phyloP scores from a whole-genome alignment of 2,329 filamentous ascomycete genomes.

The Trichoderma sp. region DNA sequence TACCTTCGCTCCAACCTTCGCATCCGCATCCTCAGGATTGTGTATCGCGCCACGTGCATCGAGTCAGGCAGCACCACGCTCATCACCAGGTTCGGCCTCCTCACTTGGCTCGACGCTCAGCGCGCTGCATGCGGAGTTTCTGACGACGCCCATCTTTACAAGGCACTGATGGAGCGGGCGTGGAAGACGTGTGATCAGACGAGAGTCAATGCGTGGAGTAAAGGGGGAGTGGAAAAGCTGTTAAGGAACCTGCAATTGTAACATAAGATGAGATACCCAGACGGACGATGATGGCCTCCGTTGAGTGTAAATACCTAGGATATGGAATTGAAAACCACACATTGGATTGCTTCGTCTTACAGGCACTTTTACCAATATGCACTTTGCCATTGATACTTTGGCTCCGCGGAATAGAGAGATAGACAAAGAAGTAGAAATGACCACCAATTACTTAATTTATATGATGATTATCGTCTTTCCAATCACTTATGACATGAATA shows the following conservation, averaged over 20 bases:
- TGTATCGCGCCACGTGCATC: conserved; percentile 67
- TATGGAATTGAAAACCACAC: background rate
- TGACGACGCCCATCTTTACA: conserved; percentile 50
- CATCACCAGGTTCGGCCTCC: conserved; percentile 69
- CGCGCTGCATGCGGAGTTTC: conserved; percentile 42
- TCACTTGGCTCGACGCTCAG: conserved; percentile 72
- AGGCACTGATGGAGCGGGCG: conserved; percentile 55
- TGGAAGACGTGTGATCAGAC: conserved; percentile 65
- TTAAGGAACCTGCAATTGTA: conserved; percentile 20
- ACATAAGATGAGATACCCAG: background rate
- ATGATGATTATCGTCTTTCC: background rate
- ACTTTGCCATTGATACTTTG: background rate
- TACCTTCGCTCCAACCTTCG: conserved; percentile 59
- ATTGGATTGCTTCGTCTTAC: background rate
- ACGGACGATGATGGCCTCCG: background rate
- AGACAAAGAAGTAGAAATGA: background rate
- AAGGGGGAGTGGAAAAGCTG: conserved; percentile 41
- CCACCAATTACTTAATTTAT: background rate
- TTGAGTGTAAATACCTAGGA: background rate
- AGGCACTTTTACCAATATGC: background rate
- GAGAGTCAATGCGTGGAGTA: conserved; percentile 67
- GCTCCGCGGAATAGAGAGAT: background rate
- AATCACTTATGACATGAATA: background rate
- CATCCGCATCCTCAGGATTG: conserved; percentile 57
- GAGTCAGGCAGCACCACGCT: conserved; percentile 76